A percentile compares a stretch with the other conserved stretches of the same genome.
phyloP scores from a whole-genome alignment of 331 rosid species.

The Rosa hybrid region DNA sequence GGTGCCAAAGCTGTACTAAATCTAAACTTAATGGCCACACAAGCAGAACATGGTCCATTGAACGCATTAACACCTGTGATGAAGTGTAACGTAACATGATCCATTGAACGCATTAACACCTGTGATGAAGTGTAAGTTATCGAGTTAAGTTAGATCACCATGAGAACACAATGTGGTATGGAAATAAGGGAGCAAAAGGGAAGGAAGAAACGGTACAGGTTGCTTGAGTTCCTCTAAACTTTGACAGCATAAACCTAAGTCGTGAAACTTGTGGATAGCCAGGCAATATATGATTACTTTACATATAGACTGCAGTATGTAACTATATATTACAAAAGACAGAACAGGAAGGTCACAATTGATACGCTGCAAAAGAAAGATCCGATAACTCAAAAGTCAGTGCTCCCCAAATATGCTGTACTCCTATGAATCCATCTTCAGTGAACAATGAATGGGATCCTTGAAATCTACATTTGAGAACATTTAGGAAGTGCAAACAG shows the following conservation, averaged over 20 bases:
- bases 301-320: too few relatives aligned
- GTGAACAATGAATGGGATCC: too few relatives aligned
- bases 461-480: too few relatives aligned
- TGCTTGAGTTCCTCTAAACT: background rate
- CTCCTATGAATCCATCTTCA: too few relatives aligned
- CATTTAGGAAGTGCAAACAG: too few relatives aligned
- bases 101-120: background rate
- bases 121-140: background rate
- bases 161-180: background rate
- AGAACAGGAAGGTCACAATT: too few relatives aligned
- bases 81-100: background rate
- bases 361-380: too few relatives aligned
- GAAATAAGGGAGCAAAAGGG: background rate
- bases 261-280: too few relatives aligned
- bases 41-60: background rate
- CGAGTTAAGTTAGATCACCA: background rate
- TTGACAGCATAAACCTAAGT: background rate
- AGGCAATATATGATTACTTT: too few relatives aligned
- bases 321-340: too few relatives aligned
- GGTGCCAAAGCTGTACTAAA: background rate
- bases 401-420: too few relatives aligned
- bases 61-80: background rate
- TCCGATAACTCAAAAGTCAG: too few relatives aligned
- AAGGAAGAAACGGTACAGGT: background rate
- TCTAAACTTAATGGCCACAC: background rate